Conservation (phyloP, 2,329 filamentous ascomycete species). For the Trichoderma sp. region DNA sequence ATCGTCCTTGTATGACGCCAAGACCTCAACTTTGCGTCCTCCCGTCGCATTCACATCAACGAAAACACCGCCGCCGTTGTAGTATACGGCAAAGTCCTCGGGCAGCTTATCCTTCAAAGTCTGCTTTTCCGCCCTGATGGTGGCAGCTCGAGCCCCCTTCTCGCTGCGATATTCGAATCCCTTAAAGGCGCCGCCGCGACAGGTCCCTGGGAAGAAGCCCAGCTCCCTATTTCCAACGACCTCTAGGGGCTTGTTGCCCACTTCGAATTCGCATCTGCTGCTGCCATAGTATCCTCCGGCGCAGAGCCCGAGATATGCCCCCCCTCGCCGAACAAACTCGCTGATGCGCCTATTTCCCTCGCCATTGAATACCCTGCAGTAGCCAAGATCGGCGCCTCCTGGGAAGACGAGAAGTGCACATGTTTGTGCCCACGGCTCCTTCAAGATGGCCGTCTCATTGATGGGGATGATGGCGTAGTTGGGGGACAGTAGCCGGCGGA, state of each 20-base stretch:
- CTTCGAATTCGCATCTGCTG: slow-evolving; percentile 84
- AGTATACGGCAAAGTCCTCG: slow-evolving; percentile 73
- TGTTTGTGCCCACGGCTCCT: slow-evolving; percentile 86
- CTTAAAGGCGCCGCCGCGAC: slow-evolving; percentile 81
- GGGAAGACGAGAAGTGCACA: slow-evolving; percentile 91
- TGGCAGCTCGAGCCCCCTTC: slow-evolving; percentile 72
- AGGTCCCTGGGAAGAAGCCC: slow-evolving; percentile 82
- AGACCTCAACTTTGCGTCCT: slow-evolving; percentile 70
- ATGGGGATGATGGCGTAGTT: slow-evolving; percentile 93
- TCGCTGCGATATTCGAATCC: slow-evolving; percentile 93
- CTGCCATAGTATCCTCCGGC: slow-evolving; percentile 92
- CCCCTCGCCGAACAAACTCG: slow-evolving; percentile 83
- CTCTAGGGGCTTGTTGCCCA: slow-evolving; percentile 74
- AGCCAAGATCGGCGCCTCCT: slow-evolving; percentile 90
- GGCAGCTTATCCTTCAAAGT: slow-evolving; percentile 59
- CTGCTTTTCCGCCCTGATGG: slow-evolving; percentile 64
- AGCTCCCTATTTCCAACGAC: slow-evolving; percentile 85
- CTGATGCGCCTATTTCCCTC: slow-evolving; percentile 81
- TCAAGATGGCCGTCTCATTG: slow-evolving; percentile 74
- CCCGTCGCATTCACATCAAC: slow-evolving; percentile 69
- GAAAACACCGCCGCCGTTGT: slow-evolving; percentile 93
- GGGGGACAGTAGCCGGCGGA: slow-evolving; percentile 81
- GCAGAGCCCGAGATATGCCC: slow-evolving; percentile 86
- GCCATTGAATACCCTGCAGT: slow-evolving; percentile 85
- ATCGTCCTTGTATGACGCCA: slow-evolving; percentile 77